A percentile compares a stretch with the other conserved stretches of the same genome.
Conservation (phyloP, 2,329 filamentous ascomycete species). For the Alternaria alternata region DNA sequence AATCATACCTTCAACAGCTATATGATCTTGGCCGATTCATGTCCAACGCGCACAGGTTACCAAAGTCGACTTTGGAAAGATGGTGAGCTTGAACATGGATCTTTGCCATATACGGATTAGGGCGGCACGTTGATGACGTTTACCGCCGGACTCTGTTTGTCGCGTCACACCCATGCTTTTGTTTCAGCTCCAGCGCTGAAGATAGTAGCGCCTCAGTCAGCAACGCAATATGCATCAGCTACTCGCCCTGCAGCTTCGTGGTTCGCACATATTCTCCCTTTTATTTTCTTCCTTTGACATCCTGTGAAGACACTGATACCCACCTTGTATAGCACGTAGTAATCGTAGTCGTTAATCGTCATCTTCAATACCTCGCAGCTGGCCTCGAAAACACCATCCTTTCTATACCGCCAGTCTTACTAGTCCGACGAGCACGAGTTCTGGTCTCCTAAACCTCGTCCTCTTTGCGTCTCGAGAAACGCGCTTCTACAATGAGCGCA, state of each 20-base stretch:
- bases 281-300: background rate
- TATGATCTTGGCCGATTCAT: background rate
- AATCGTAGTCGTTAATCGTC: slow-evolving; percentile 16
- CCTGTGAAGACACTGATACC: background rate
- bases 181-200: slow-evolving; percentile 8
- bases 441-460: too few relatives aligned
- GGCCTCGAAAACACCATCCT: background rate
- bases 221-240: slow-evolving; percentile 19
- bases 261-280: background rate
- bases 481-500: slow-evolving; percentile 29
- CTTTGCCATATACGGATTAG: background rate
- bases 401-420: background rate
- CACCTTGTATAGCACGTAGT: background rate
- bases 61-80: background rate
- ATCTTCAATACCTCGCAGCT: background rate
- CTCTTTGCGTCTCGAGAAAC: background rate
- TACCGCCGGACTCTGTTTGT: slow-evolving; percentile 1
- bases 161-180: slow-evolving; percentile 6
- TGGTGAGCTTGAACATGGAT: background rate
- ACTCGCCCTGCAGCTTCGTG: slow-evolving; percentile 6
- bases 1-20: background rate
- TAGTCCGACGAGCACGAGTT: background rate
- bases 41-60: background rate
- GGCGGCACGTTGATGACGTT: slow-evolving; percentile 4
- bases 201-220: slow-evolving; percentile 16